Evolutionary conservation across 106 monocot species (phyloP), one percentile per base, ranked within the genome.

Genomic region (Dactylorhiza incarnata): DNA sequence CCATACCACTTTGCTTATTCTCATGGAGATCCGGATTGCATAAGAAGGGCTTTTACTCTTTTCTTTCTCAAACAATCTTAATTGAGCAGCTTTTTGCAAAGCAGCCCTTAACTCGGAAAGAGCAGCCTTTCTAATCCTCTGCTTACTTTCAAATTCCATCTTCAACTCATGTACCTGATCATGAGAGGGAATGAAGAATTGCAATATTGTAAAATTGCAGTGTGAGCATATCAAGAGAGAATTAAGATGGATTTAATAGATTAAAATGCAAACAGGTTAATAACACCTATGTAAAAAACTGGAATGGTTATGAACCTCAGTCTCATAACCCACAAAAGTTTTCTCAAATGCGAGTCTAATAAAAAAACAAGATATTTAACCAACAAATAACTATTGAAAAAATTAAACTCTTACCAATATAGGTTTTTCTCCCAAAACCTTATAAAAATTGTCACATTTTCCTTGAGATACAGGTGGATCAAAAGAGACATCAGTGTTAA

Each of bases 21-120:
- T 76, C 94, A 94, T 91, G 52, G 94, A 94, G 46, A 94, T 91
- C 29, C 94, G 82, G 89, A 87, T 94, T 37, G 94, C 94, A 85
- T 85, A 94, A 23, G 94, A 94, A 24, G 94, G 91, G 72, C 91
- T 94, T 85, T 91, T 94, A 75, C 89, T 94, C 84, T 94, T 94
- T 82, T 94, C 94, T 78, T 90, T 94, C 78, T 94, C 94, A 85
- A 89, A 89, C 29, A 94, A 73, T 7, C 85, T 86, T 55, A 85
- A 59, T 17, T 91, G 91, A 22, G 88, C 88, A 86, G 94, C 94
- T 80, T 91, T 94, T 50, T 89, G 91, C 59, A 94, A 69, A 74
- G 94, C 89, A 77, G 68, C 75, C 77, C 94, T 86, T 75, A 94
- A 85, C 61, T 77, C 86, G 22, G 83, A 75, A 37, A 85, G 81